These are phyloP conservation scores for Starmerella kuoi DNA, from an alignment of 805 yeast genomes.

Conservation along the genomic window DNA sequence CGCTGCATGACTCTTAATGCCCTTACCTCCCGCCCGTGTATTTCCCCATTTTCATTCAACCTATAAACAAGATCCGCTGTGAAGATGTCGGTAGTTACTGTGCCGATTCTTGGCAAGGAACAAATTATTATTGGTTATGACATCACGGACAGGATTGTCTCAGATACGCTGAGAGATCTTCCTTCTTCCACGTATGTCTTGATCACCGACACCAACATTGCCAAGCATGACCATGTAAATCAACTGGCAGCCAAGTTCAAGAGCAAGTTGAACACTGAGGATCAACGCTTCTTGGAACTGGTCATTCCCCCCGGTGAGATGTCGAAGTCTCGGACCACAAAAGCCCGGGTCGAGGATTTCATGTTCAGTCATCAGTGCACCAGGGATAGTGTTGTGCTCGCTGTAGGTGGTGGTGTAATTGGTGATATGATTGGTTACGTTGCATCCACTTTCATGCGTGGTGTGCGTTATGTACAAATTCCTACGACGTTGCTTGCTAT, in stretches of 20 bases:
- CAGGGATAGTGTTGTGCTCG: constrained; percentile 85
- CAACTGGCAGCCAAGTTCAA: constrained; percentile 29
- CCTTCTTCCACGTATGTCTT: constrained; percentile 86
- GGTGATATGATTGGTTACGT: constrained; percentile 99
- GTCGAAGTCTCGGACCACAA: constrained; percentile 74
- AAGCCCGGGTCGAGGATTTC: constrained; percentile 87
- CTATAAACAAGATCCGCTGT: not conserved
- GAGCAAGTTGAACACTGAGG: constrained; percentile 2
- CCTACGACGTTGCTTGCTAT: constrained; percentile 90
- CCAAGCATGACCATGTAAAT: constrained; percentile 25
- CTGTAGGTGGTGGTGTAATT: constrained; percentile 96
- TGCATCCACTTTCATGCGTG: constrained; percentile 99
- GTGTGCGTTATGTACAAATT: constrained; percentile 82
- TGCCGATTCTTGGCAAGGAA: constrained; percentile 68
- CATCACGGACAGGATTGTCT: constrained; percentile 60
- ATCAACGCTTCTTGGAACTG: constrained; percentile 51
- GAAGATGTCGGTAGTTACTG: constrained; percentile 31
- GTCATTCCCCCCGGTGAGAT: constrained; percentile 87
- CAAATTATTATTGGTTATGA: constrained; percentile 84
- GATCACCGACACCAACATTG: constrained; percentile 73
- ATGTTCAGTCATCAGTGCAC: constrained; percentile 76
- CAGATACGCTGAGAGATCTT: constrained; percentile 46
- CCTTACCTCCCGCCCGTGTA: not conserved
- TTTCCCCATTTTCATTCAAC: not conserved
- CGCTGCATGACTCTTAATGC: not conserved